phyloP scores from a whole-genome alignment of 73 alveolate species.

The Tetrahymena malaccensis region DNA sequence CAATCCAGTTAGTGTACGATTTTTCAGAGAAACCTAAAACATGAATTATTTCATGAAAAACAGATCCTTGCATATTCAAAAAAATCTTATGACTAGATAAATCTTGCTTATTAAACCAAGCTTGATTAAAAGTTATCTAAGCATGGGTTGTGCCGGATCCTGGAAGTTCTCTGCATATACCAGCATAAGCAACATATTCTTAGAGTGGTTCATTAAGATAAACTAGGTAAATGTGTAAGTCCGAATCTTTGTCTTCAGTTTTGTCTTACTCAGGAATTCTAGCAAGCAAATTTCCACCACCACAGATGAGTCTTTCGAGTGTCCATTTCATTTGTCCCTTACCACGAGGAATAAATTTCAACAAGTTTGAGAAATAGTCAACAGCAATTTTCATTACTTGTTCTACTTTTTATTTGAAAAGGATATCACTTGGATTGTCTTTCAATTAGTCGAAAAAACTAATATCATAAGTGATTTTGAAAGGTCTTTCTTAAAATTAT shows the following conservation, averaged over 20 bases:
- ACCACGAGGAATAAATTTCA: background rate
- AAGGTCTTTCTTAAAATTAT: background rate
- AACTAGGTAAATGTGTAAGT: background rate
- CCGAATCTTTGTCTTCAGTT: background rate
- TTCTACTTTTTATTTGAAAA: background rate
- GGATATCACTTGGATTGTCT: background rate
- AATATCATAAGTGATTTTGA: background rate
- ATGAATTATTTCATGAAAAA: background rate
- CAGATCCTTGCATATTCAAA: background rate
- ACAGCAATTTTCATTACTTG: background rate
- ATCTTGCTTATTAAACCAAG: background rate
- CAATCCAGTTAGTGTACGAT: background rate
- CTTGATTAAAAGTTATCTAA: background rate
- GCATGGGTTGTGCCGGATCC: background rate
- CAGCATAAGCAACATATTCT: background rate
- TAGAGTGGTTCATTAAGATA: background rate
- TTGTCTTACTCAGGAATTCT: background rate
- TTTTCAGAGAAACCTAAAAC: background rate
- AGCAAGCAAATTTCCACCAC: background rate
- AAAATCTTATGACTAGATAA: background rate
- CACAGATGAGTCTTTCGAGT: background rate
- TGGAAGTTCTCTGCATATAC: background rate
- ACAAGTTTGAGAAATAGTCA: background rate
- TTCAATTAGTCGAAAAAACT: background rate
- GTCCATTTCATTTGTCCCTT: background rate